These are phyloP conservation scores for Astrephomene gubernaculifera DNA, from an alignment of 139 green algal species.

Conservation along the genomic window DNA sequence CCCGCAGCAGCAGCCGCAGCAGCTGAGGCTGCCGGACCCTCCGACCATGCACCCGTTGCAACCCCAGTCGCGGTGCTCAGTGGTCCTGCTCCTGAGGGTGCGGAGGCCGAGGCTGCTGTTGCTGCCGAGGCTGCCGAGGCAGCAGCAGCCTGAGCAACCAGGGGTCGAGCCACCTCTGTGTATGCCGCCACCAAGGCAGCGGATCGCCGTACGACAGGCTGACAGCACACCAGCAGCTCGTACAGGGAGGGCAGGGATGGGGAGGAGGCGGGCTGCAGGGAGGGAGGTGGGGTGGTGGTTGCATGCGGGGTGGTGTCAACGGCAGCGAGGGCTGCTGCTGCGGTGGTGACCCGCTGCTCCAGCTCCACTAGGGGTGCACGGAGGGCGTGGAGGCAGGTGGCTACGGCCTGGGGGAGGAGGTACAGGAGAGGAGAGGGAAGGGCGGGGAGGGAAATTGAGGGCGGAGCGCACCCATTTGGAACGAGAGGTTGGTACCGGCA, in stretches of 20 bases:
- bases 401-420: neutral
- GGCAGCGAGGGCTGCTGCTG: neutral
- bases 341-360: constrained; percentile 34
- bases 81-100: too few relatives aligned
- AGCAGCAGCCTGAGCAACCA: constrained; percentile 2
- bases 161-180: neutral
- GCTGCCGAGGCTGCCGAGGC: neutral
- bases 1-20: neutral
- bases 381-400: constrained; percentile 2
- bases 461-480: neutral
- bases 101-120: neutral
- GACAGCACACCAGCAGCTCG: neutral
- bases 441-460: neutral
- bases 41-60: too few relatives aligned
- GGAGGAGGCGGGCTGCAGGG: neutral
- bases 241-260: constrained; percentile 1
- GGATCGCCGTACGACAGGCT: neutral
- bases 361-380: constrained; percentile 2
- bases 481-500: too few relatives aligned
- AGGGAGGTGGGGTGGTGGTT: neutral
- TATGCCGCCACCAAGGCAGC: neutral
- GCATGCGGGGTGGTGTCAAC: neutral
- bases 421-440: neutral
- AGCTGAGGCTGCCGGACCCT: neutral
- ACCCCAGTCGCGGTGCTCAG: too few relatives aligned